A percentile compares a stretch with the other conserved stretches of the same genome.
Conservation (phyloP, 306 rosid species). For the Astragalus membranaceus region DNA sequence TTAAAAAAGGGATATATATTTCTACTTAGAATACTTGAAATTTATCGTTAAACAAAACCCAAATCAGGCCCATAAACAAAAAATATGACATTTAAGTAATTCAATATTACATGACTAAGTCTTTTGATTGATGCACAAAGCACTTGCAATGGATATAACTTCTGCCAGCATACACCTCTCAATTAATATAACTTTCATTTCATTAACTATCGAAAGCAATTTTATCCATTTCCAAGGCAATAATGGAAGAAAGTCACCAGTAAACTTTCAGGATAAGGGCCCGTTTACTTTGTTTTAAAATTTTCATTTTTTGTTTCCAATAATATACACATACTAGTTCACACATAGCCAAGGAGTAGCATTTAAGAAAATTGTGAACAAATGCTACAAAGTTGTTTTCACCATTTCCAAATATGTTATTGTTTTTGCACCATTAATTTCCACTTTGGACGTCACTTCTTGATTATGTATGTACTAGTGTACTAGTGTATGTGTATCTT, state of each 20-base stretch:
- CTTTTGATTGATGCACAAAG: conserved; percentile 8
- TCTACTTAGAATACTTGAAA: conserved; percentile 1
- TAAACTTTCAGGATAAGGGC: neutral
- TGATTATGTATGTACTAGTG: no score
- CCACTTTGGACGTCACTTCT: no score
- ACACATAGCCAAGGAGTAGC: no score
- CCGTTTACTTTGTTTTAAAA: no score
- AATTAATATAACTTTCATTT: neutral
- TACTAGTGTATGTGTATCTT: no score
- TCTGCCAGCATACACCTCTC: neutral
- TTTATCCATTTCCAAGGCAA: neutral
- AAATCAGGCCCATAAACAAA: neutral
- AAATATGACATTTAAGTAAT: conserved; percentile 1
- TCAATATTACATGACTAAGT: neutral
- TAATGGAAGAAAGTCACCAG: neutral
- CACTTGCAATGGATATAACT: conserved; percentile 1
- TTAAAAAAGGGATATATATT: neutral
- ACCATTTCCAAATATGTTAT: no score
- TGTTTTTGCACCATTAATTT: no score
- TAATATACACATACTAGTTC: no score
- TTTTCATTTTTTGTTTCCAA: no score
- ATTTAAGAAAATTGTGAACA: no score
- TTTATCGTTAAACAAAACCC: neutral
- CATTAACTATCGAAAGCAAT: neutral
- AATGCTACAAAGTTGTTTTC: no score